A percentile compares a stretch with the other conserved stretches of the same genome.
These are phyloP conservation scores for Aspergillus sp. DNA, from an alignment of 2,329 filamentous ascomycete species.

Conservation along the genomic window DNA sequence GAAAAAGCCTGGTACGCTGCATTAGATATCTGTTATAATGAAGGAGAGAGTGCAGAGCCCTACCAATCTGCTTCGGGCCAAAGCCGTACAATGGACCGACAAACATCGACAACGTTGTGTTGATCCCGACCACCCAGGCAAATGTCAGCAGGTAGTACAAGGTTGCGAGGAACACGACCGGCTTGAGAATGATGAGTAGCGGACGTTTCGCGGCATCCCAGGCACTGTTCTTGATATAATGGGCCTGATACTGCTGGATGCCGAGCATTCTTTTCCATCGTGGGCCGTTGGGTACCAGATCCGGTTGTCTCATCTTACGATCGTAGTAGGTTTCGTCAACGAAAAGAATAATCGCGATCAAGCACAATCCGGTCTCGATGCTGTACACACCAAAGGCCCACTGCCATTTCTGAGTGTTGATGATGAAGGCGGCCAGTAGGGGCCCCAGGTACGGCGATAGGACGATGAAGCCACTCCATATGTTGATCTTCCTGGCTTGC, in stretches of 20 bases:
- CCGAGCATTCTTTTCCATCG: slow-evolving; percentile 36
- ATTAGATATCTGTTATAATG: slow-evolving; percentile 1
- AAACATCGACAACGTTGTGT: slow-evolving; percentile 55
- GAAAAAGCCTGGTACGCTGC: slow-evolving; percentile 41
- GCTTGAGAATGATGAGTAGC: slow-evolving; percentile 36
- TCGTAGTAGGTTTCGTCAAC: slow-evolving; percentile 41
- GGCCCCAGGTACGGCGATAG: slow-evolving; percentile 33
- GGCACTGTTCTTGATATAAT: slow-evolving; percentile 28
- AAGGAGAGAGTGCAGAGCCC: no score
- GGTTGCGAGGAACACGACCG: slow-evolving; percentile 32
- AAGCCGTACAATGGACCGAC: slow-evolving; percentile 52
- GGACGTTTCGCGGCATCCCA: slow-evolving; percentile 35
- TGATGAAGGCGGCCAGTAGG: slow-evolving; percentile 36
- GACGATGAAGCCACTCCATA: slow-evolving; percentile 37
- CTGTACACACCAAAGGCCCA: slow-evolving; percentile 37
- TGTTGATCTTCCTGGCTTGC: slow-evolving; percentile 40
- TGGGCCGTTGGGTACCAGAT: slow-evolving; percentile 21
- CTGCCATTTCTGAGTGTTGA: slow-evolving; percentile 34
- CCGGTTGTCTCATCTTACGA: slow-evolving; percentile 19
- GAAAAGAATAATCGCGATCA: slow-evolving; percentile 31
- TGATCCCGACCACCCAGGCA: slow-evolving; percentile 50
- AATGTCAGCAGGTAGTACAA: slow-evolving; percentile 42
- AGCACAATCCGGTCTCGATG: slow-evolving; percentile 30
- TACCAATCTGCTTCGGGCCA: slow-evolving; percentile 48
- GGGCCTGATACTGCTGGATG: slow-evolving; percentile 30